Conservation (phyloP, 495 filamentous ascomycete species). For the Aspergillus bertholletiae region DNA sequence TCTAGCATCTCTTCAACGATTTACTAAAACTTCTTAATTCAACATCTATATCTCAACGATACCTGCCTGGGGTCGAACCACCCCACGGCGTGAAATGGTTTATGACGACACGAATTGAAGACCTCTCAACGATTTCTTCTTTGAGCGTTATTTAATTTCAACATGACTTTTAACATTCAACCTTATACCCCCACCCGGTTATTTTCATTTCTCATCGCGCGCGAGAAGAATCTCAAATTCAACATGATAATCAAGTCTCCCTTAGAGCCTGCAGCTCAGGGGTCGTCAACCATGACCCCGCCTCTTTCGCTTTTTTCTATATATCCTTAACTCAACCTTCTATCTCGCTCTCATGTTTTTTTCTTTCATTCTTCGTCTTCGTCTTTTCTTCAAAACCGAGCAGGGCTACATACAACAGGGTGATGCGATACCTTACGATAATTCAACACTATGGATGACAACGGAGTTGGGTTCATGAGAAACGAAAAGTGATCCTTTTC, state of each 20-base stretch:
- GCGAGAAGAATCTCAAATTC: conserved; percentile 28
- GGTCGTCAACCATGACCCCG: not conserved
- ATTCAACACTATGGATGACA: conserved; percentile 25
- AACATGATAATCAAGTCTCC: conserved; percentile 30
- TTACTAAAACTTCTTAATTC: conserved; percentile 35
- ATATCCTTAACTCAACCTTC: not conserved
- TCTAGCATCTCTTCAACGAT: conserved; percentile 14
- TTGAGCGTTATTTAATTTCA: conserved; percentile 43
- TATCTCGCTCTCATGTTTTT: not conserved
- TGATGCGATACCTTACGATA: conserved; percentile 9
- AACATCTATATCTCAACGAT: conserved; percentile 46
- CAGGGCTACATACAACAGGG: conserved; percentile 1
- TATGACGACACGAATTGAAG: conserved; percentile 46
- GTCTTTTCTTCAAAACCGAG: not conserved
- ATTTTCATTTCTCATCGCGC: conserved; percentile 22
- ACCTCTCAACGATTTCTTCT: conserved; percentile 51
- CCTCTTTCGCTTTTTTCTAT: not conserved
- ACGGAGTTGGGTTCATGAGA: conserved; percentile 25
- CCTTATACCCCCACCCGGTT: conserved; percentile 26
- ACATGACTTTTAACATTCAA: conserved; percentile 42
- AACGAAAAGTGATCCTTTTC: conserved; percentile 25
- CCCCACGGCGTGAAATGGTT: conserved; percentile 38
- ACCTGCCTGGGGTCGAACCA: conserved; percentile 20
- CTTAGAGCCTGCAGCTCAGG: conserved; percentile 6
- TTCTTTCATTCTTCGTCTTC: conserved; percentile 2